Conservation (phyloP, 352 stramenopile species). For the Globisporangium uncinulatum region DNA sequence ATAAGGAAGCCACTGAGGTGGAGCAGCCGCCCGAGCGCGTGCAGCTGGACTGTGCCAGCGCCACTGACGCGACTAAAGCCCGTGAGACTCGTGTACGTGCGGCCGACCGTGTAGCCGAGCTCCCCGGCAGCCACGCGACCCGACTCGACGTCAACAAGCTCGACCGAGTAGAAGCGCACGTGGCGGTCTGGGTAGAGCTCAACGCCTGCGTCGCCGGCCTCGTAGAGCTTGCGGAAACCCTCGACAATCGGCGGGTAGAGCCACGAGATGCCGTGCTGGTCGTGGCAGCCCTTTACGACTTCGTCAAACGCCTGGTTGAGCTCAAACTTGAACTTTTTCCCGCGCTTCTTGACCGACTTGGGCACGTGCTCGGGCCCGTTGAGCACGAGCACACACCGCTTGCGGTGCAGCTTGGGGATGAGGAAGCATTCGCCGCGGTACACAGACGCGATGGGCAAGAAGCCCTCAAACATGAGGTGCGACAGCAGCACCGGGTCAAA, state of each 20-base stretch:
- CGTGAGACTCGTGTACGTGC: conserved; percentile 89
- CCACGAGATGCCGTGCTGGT: conserved; percentile 92
- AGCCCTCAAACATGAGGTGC: conserved; percentile 93
- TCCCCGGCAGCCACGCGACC: conserved; percentile 85
- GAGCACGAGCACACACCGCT: conserved; percentile 84
- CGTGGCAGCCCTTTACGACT: conserved; percentile 88
- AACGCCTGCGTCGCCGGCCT: conserved; percentile 43
- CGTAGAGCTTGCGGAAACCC: conserved; percentile 71
- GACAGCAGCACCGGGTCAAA: conserved; percentile 87
- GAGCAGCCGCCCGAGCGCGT: conserved; percentile 69
- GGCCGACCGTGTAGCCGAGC: conserved; percentile 91
- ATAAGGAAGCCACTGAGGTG: conserved; percentile 73
- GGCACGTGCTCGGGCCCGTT: conserved; percentile 70
- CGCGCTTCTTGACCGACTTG: conserved; percentile 88
- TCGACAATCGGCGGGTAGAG: conserved; percentile 88
- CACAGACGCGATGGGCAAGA: conserved; percentile 91
- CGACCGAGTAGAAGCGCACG: conserved; percentile 89
- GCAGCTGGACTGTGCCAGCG: conserved; percentile 81
- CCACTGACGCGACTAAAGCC: conserved; percentile 69
- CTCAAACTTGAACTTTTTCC: conserved; percentile 81
- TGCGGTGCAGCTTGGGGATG: conserved; percentile 86
- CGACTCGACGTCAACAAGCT: conserved; percentile 82
- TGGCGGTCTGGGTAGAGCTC: conserved; percentile 47
- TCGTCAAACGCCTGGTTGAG: conserved; percentile 88
- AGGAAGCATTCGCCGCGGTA: conserved; percentile 63